A percentile compares a stretch with the other conserved stretches of the same genome.
Evolutionary conservation across 164 flowering plant species (phyloP).

Genomic region (Vitis cinerea): DNA sequence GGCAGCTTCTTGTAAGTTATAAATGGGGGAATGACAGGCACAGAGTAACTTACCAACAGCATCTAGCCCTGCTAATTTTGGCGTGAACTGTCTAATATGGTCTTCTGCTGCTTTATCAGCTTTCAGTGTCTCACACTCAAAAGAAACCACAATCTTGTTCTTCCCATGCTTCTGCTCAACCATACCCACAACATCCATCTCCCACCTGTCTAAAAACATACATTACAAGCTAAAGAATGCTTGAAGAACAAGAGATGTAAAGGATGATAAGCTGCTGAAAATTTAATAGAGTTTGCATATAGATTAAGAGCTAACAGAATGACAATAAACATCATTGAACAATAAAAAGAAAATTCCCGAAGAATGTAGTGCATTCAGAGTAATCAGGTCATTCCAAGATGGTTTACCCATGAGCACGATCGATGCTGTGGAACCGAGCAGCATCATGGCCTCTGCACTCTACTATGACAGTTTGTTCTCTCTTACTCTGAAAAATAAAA

Average conservation of each 20-base stretch:
- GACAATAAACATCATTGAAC: too few relatives aligned
- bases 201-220: constrained; percentile 62
- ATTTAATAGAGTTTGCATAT: too few relatives aligned
- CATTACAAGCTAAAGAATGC: neutral
- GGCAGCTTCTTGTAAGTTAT: too few relatives aligned
- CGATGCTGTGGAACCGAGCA: constrained; percentile 69
- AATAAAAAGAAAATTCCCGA: neutral
- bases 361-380: neutral
- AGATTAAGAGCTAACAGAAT: too few relatives aligned
- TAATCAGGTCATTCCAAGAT: neutral
- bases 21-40: neutral
- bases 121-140: constrained; percentile 88
- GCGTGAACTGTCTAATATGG: constrained; percentile 85
- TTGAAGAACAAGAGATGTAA: neutral
- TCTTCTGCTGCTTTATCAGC: constrained; percentile 89
- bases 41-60: constrained; percentile 62
- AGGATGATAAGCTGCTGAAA: neutral
- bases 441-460: constrained; percentile 99
- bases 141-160: constrained; percentile 56
- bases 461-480: constrained; percentile 63
- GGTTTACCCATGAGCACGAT: constrained; percentile 92
- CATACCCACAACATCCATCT: constrained; percentile 70
- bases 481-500: constrained; percentile 47
- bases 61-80: constrained; percentile 82
- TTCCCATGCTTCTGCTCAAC: constrained; percentile 60